phyloP scores from a whole-genome alignment of 805 yeast species.

The Komagataella pastoris region DNA sequence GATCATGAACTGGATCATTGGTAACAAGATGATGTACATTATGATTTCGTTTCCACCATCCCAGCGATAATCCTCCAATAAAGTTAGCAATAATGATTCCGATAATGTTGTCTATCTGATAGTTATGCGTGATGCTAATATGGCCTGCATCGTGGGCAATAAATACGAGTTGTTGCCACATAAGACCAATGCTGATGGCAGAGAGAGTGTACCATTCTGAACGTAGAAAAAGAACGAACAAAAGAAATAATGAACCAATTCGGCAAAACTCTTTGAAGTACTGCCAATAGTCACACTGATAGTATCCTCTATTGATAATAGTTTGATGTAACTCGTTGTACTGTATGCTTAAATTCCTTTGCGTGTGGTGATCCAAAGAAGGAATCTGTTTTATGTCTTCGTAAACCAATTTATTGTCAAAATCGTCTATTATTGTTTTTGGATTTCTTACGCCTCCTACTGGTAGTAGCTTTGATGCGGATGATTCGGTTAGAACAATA shows the following conservation, averaged over 20 bases:
- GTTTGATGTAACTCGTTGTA: conserved; percentile 48
- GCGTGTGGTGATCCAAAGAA: conserved; percentile 54
- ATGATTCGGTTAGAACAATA: conserved; percentile 23
- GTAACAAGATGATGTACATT: conserved; percentile 87
- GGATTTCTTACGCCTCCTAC: conserved; percentile 37
- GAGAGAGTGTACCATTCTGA: conserved; percentile 32
- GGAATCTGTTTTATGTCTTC: conserved; percentile 50
- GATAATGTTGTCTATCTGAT: conserved; percentile 58
- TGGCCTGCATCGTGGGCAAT: conserved; percentile 91
- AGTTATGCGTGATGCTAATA: conserved; percentile 68
- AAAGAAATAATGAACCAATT: conserved; percentile 37
- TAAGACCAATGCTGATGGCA: conserved; percentile 56
- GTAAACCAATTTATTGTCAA: conserved; percentile 40
- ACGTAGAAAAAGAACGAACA: conserved; percentile 35
- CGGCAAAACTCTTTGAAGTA: conserved; percentile 60
- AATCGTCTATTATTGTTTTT: conserved; percentile 34
- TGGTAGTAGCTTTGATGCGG: conserved; percentile 22
- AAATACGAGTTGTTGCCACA: conserved; percentile 85
- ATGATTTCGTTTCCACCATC: conserved; percentile 94
- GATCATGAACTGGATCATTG: conserved; percentile 91
- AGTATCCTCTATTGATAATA: conserved; percentile 44
- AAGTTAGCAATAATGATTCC: conserved; percentile 67
- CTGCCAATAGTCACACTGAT: conserved; percentile 60
- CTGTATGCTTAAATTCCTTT: conserved; percentile 35
- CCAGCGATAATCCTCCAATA: conserved; percentile 78